A percentile compares a stretch with the other conserved stretches of the same genome.
phyloP scores from a whole-genome alignment of 2,329 filamentous ascomycete genomes.

The Talaromyces sp. region DNA sequence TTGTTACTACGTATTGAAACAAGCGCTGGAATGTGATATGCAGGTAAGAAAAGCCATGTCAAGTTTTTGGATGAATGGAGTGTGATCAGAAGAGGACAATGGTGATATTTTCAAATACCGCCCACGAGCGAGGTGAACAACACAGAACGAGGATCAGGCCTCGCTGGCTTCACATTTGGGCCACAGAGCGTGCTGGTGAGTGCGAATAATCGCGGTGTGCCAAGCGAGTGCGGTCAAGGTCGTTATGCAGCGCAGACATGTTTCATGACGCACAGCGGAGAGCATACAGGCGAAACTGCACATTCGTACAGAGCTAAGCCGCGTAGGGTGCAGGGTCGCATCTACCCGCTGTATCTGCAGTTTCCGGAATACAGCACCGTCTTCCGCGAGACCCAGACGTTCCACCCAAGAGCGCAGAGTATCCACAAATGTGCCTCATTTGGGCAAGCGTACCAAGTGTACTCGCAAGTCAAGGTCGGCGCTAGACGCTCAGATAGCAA shows the following conservation, averaged over 20 bases:
- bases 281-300: neutral
- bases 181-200: neutral
- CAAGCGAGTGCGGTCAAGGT: neutral
- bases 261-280: constrained; percentile 6
- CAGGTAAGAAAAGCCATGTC: neutral
- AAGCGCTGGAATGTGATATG: constrained; percentile 6
- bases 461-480: neutral
- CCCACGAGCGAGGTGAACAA: neutral
- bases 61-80: neutral
- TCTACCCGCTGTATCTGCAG: constrained; percentile 2
- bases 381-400: constrained; percentile 5
- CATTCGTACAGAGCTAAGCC: neutral
- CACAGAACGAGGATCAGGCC: neutral
- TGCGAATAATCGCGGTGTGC: neutral
- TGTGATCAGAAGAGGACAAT: neutral
- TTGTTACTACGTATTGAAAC: neutral
- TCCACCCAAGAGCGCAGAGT: neutral
- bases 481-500: constrained; percentile 5
- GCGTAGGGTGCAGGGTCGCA: neutral
- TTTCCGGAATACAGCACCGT: constrained; percentile 4
- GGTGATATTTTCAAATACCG: neutral
- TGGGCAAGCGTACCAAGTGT: neutral
- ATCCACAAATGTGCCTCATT: neutral
- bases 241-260: neutral
- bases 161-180: neutral